Percentiles rank a stretch among this genome's conserved stretches.
phyloP scores from a whole-genome alignment of 2,329 filamentous ascomycete species.

The Penicillium brasilianum region DNA sequence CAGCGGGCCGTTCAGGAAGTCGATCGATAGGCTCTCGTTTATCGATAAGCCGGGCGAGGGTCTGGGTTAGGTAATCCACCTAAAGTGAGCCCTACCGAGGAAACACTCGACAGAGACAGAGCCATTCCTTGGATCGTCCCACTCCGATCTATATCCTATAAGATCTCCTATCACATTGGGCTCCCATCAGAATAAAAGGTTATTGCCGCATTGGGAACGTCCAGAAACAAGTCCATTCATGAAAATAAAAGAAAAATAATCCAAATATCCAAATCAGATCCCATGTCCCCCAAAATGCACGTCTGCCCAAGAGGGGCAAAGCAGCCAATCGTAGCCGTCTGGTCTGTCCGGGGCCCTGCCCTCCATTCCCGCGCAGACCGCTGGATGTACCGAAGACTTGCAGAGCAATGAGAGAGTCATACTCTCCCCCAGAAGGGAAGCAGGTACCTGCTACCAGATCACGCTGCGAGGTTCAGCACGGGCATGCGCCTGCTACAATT shows the following conservation, averaged over 20 bases:
- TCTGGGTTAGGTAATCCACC: background rate
- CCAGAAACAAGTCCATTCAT: background rate
- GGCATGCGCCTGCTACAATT: slow-evolving; percentile 16
- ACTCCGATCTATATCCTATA: slow-evolving; percentile 1
- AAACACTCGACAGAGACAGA: too few species aligned
- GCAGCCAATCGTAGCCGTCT: slow-evolving; percentile 57
- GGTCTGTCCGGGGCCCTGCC: slow-evolving; percentile 9
- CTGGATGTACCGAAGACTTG: slow-evolving; percentile 22
- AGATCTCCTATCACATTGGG: slow-evolving; percentile 3
- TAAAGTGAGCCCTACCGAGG: too few species aligned
- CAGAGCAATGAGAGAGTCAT: too few species aligned
- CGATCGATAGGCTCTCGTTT: slow-evolving; percentile 25
- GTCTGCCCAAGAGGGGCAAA: slow-evolving; percentile 70
- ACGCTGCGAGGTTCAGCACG: background rate
- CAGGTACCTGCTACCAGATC: background rate
- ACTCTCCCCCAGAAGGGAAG: background rate
- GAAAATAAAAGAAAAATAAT: background rate
- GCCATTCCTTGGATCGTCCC: too few species aligned
- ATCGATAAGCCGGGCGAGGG: slow-evolving; percentile 20
- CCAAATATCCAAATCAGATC: background rate
- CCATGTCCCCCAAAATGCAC: slow-evolving; percentile 12
- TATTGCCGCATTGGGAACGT: too few species aligned
- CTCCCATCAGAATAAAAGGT: background rate
- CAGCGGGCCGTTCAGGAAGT: slow-evolving; percentile 11
- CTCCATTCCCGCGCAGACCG: slow-evolving; percentile 23